Conservation (phyloP, 257 asterid species). For the Ballota nigra region DNA sequence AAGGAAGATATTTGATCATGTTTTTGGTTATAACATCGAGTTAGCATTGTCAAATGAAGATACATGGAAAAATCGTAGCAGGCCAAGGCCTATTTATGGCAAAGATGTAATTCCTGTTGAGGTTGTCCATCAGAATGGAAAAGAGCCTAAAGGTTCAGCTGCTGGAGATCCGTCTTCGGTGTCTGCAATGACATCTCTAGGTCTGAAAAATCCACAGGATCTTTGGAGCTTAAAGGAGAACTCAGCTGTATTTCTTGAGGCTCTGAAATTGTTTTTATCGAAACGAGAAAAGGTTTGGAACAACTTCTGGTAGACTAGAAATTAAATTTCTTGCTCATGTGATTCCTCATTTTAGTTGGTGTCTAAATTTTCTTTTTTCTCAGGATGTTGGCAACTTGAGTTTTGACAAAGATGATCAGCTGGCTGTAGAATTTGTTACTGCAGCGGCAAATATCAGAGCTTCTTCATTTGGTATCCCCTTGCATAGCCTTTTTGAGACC, state of each 20-base stretch:
- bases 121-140: constrained; percentile 62
- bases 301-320: constrained; percentile 8
- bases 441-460: constrained; percentile 99
- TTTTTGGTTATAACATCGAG: constrained; percentile 94
- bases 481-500: constrained; percentile 96
- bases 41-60: constrained; percentile 88
- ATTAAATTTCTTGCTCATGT: constrained; percentile 18
- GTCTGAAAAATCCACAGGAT: constrained; percentile 92
- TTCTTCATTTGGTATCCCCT: constrained; percentile 90
- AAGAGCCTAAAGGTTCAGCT: constrained; percentile 39
- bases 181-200: constrained; percentile 83
- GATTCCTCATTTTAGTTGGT: constrained; percentile 14
- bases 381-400: constrained; percentile 93
- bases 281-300: constrained; percentile 71
- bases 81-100: constrained; percentile 78
- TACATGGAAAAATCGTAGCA: constrained; percentile 82
- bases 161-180: constrained; percentile 46
- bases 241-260: constrained; percentile 77
- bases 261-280: constrained; percentile 65
- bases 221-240: constrained; percentile 89
- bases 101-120: constrained; percentile 59
- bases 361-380: neutral
- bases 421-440: constrained; percentile 95
- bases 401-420: constrained; percentile 97
- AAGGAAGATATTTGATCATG: constrained; percentile 90